phyloP scores from a whole-genome alignment of 345 rosid species.

The Luvunga scandens region DNA sequence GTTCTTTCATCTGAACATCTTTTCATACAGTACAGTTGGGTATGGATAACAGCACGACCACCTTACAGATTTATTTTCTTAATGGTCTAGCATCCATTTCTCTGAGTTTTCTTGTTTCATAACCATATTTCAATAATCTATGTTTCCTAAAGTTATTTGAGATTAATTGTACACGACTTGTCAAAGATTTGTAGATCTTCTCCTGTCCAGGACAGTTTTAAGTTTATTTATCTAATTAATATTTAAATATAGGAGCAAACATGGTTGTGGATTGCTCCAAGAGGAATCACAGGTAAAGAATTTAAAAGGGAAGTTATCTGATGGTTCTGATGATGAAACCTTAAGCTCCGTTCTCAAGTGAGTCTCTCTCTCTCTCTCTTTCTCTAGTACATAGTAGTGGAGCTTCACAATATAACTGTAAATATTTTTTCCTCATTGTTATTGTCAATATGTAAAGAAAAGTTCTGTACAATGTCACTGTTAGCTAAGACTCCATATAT shows the following conservation, averaged over 20 bases:
- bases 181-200: neutral
- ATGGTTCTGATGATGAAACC: slow-evolving; percentile 40
- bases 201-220: neutral
- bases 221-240: neutral
- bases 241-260: slow-evolving; percentile 26
- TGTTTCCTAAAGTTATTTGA: neutral
- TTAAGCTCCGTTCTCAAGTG: slow-evolving; percentile 44
- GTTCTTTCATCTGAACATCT: neutral
- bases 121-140: neutral
- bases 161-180: neutral
- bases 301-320: slow-evolving; percentile 16
- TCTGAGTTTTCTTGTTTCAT: neutral
- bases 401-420: neutral
- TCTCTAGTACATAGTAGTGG: neutral
- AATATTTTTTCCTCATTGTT: neutral
- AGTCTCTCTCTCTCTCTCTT: slow-evolving; percentile 15
- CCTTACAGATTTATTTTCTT: neutral
- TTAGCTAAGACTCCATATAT: neutral
- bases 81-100: neutral
- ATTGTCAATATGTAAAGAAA: neutral
- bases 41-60: neutral
- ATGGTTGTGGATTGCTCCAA: neutral
- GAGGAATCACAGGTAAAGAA: slow-evolving; percentile 15
- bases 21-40: neutral
- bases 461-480: neutral